phyloP scores from a whole-genome alignment of 2,329 filamentous ascomycete genomes.

The Diaporthe citriasiana region DNA sequence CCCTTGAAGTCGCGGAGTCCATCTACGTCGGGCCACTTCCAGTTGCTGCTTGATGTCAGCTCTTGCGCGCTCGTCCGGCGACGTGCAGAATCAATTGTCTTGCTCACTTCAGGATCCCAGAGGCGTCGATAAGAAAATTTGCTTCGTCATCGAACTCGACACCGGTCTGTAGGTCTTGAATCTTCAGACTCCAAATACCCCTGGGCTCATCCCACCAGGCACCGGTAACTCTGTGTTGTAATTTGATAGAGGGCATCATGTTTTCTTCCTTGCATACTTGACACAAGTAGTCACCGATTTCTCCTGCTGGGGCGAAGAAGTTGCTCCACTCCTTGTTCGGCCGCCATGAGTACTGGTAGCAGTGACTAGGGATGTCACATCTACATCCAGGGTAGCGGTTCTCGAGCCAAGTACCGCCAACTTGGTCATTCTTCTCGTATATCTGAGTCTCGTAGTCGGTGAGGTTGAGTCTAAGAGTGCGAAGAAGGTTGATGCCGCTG shows the following conservation, averaged over 20 bases:
- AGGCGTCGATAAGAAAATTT: constrained; percentile 64
- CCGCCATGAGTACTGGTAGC: constrained; percentile 74
- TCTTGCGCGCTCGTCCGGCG: constrained; percentile 34
- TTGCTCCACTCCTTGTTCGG: constrained; percentile 71
- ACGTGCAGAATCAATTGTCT: not conserved
- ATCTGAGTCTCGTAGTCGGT: constrained; percentile 61
- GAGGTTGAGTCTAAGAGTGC: constrained; percentile 59
- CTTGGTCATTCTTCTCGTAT: constrained; percentile 69
- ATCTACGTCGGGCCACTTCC: constrained; percentile 66
- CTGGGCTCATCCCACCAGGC: constrained; percentile 61
- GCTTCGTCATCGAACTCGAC: constrained; percentile 60
- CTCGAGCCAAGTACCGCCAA: constrained; percentile 72
- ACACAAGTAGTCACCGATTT: constrained; percentile 69
- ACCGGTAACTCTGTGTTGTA: constrained; percentile 56
- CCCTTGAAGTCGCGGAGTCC: constrained; percentile 63
- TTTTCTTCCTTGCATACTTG: constrained; percentile 62
- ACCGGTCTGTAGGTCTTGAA: constrained; percentile 56
- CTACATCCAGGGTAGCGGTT: constrained; percentile 71
- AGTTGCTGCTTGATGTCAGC: constrained; percentile 55
- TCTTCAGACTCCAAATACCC: constrained; percentile 58
- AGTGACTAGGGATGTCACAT: constrained; percentile 71
- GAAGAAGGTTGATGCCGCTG: constrained; percentile 61
- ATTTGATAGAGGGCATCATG: constrained; percentile 60
- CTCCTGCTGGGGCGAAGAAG: constrained; percentile 67
- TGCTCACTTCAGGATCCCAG: constrained; percentile 67